Percentiles rank a stretch among this genome's conserved stretches.
Conservation (phyloP, 306 rosid genomes). For the Hippophae rhamnoides region DNA sequence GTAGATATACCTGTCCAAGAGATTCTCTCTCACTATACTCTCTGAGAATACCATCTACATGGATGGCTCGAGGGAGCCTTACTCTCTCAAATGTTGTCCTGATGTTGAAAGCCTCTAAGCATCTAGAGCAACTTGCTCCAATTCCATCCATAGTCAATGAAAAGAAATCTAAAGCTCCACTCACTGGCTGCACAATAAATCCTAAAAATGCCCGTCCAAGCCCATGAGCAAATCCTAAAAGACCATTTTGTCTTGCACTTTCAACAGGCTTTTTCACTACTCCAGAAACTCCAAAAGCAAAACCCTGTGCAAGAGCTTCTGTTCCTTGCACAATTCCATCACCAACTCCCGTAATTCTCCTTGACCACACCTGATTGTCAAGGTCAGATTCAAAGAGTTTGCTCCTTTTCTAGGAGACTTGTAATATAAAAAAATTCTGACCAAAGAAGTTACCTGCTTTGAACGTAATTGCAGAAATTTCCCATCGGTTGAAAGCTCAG, state of each 20-base stretch:
- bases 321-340: conserved; percentile 94
- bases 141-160: conserved; percentile 96
- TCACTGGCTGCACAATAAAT: conserved; percentile 84
- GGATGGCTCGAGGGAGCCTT: conserved; percentile 81
- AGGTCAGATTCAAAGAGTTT: conserved; percentile 16
- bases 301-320: conserved; percentile 93
- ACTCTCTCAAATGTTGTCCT: conserved; percentile 56
- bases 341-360: conserved; percentile 94
- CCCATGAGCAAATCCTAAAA: conserved; percentile 85
- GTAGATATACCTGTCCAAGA: conserved; percentile 63
- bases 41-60: conserved; percentile 55
- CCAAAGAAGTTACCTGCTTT: conserved; percentile 52
- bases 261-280: conserved; percentile 89
- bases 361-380: conserved; percentile 65
- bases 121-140: conserved; percentile 91
- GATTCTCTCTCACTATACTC: conserved; percentile 92
- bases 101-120: conserved; percentile 77
- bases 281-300: conserved; percentile 94
- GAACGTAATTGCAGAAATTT: conserved; percentile 86
- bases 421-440: neutral
- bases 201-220: conserved; percentile 91
- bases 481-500: conserved; percentile 96
- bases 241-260: conserved; percentile 87
- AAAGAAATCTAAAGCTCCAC: conserved; percentile 95
- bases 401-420: neutral